Evolutionary conservation across 2,329 filamentous ascomycete genomes (phyloP), one percentile per base, ranked within the genome.

Genomic region (Chrysosporium queenslandicum): DNA sequence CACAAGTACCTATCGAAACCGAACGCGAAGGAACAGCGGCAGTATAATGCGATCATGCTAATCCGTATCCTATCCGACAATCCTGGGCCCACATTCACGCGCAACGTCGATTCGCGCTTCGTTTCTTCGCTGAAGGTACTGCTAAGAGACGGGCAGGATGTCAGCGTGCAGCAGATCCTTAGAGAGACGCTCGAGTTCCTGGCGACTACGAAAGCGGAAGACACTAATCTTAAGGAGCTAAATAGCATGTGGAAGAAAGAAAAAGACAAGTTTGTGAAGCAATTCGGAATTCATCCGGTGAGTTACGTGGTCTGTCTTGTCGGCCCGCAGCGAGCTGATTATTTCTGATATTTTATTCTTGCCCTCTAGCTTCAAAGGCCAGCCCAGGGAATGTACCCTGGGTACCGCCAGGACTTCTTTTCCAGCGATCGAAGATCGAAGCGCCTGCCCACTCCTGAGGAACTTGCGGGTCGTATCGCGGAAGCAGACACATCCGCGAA

Each of bases 11-110:
- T 98, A 55, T 77, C 81, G 60, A 84, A 82, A 59, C 85, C 90
- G 42, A 82, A 87, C 69, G 75, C 65, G 30, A 70, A 75, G 41
- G 81, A 87, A 8, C 82, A 86, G 61, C 82, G 83, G 60, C 91
- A 97, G 69, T 97, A 96, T 77, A 96, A 97, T 71, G 85, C 88
- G 57, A 82, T 97, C 63, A 97, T 97, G 92, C 79, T 98, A 52
- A 77, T 94, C 60, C 85, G 91, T 56, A 98, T 98, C 63, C 74
- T 98, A 58, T 78, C 83, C 60, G 90, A 97, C 68, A 96, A 98
- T 66, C 92, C 92, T 0, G 91, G 91, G 27, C 77, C 79, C 50
- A 88, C 82, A 1, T 98, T 98, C 64, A 95, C 91, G n/a, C 80
- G 86, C 59, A 90, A 94, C 66, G 69, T 97, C 39, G 90, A 96